Base-by-base conservation (phyloP, 768 basidiomycete species). In the Phaeotremella fagi region DNA sequence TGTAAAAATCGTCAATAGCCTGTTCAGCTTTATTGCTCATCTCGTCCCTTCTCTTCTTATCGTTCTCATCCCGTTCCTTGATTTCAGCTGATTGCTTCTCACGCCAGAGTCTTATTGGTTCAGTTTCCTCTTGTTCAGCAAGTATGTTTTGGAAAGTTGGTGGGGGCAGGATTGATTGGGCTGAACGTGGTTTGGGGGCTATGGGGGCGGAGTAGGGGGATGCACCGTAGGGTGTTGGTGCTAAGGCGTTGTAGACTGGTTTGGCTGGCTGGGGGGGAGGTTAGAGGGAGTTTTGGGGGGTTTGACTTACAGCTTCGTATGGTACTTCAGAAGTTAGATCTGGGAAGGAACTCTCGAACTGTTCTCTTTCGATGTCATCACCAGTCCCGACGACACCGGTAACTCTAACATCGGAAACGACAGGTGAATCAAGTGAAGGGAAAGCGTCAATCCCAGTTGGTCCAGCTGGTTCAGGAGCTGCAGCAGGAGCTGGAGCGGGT, bases 31-130 rank as follows among this genome's bases (percentile, higher is more conserved):
- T 87, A 42, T 80, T 79, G 61, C 91, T 84, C 27, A 84, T 88
- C 60, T 90, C 89, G 62, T 88, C 85, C 62, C 86, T 84, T 70
- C 82, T 85, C 27, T 78, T 79, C 70, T 83, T 83, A 28, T 88
- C 85, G 24, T 79, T 82, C 63, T 87, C 88, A 72, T 97, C 92
- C 51, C 94, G 84, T 35, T 79, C 79, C 59, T 79, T 81, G 57
- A 97, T 91, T 68, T 91, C 90, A 23, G 80, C 84, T 23, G 82
- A 83, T 67, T 95, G 92, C 66, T 82, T 83, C 70, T 84, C 86
- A 42, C 88, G 83, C 94, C 94, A 97, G 68, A 84, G 78, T 71
- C 88, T 92, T 70, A 74, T 68, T 5, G 72, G 69, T 41, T 66
- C 66, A 15, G 70, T 64, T 9, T 74, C 72, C 42, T 71, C 66